A percentile compares a stretch with the other conserved stretches of the same genome.
phyloP scores from a whole-genome alignment of 2,329 filamentous ascomycete genomes.

The Botryosphaeria agaves region DNA sequence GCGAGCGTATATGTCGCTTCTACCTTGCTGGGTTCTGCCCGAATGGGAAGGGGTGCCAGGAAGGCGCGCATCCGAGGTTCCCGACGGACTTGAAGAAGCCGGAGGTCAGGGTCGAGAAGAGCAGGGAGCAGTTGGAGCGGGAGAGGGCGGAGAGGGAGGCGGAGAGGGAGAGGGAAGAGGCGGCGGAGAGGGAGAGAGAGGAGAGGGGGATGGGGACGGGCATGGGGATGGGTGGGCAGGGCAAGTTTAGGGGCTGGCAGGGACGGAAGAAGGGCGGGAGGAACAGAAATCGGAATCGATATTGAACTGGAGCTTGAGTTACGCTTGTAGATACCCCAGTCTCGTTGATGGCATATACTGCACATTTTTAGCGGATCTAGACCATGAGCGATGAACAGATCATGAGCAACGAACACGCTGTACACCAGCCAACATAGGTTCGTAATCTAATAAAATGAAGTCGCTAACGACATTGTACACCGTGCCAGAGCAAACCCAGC shows the following conservation, averaged over 20 bases:
- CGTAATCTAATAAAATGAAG: too few species aligned
- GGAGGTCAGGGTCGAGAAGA: slow-evolving; percentile 49
- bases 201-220: neutral
- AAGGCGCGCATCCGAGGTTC: slow-evolving; percentile 73
- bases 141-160: slow-evolving; percentile 34
- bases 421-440: too few species aligned
- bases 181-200: slow-evolving; percentile 13
- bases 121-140: slow-evolving; percentile 48
- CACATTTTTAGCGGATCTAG: too few species aligned
- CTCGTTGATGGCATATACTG: too few species aligned
- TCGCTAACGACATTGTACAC: too few species aligned
- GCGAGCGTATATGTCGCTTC: slow-evolving; percentile 55
- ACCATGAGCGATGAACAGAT: too few species aligned
- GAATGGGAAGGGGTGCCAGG: slow-evolving; percentile 44
- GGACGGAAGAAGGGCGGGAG: neutral
- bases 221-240: neutral
- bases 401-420: too few species aligned
- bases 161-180: slow-evolving; percentile 23
- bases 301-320: too few species aligned
- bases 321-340: too few species aligned
- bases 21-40: slow-evolving; percentile 78
- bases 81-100: slow-evolving; percentile 41
- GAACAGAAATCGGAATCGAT: neutral
- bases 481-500: too few species aligned
- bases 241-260: neutral